Percentiles rank a stretch among this genome's conserved stretches.
Evolutionary conservation across 305 asterid genomes (phyloP).

Genomic region (Fraxinus albicans): DNA sequence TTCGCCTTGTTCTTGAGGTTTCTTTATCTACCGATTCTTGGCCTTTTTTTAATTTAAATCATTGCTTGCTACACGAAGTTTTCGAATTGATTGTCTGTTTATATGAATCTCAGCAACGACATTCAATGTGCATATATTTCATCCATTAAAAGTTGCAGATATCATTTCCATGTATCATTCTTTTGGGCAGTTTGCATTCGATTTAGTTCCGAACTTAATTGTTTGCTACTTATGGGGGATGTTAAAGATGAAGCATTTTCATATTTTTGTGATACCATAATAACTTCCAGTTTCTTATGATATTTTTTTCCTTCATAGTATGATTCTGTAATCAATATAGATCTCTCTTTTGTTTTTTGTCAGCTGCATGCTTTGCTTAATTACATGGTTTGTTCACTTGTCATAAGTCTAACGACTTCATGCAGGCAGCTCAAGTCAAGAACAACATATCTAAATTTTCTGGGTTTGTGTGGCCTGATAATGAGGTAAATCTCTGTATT

Average conservation of each 20-base stretch:
- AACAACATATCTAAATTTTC: conserved; percentile 77
- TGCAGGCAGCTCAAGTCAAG: conserved; percentile 84
- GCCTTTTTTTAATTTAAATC: neutral
- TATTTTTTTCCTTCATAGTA: neutral
- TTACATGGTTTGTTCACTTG: neutral
- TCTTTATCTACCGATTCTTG: neutral
- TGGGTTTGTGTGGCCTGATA: conserved; percentile 89
- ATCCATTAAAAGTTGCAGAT: neutral
- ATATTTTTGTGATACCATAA: neutral
- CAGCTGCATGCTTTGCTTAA: neutral
- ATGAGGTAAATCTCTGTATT: conserved; percentile 54
- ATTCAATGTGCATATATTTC: neutral
- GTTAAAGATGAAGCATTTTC: neutral
- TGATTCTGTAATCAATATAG: neutral
- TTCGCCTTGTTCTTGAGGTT: neutral
- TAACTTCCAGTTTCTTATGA: neutral
- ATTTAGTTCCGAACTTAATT: neutral
- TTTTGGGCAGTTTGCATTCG: neutral
- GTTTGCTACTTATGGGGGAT: neutral
- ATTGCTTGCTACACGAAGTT: neutral
- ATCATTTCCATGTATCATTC: neutral
- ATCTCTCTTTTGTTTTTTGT: conserved; percentile 1
- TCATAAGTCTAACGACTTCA: conserved; percentile 20
- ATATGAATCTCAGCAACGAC: neutral
- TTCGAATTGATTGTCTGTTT: neutral